Percentiles rank a stretch among this genome's conserved stretches.
Conservation (phyloP, 1,284 basidiomycete species). For the Leccinum pachyderme region DNA sequence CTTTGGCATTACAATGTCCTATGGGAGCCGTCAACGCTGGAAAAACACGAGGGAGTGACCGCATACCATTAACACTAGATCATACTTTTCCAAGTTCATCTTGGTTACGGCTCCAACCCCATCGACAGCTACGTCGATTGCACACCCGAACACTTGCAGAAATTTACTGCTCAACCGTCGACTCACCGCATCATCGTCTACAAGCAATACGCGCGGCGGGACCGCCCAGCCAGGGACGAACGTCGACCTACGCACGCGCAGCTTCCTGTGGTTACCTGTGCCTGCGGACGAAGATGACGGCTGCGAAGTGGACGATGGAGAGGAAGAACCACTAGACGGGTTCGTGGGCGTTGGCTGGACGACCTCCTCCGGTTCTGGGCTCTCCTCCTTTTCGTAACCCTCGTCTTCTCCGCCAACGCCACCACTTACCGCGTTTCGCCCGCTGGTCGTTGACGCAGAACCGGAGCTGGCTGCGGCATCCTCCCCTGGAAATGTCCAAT, state of each 20-base stretch:
- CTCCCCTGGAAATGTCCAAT: slow-evolving; percentile 53
- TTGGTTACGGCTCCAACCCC: slow-evolving; percentile 93
- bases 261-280: slow-evolving; percentile 20
- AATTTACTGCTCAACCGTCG: slow-evolving; percentile 89
- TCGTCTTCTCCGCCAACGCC: slow-evolving; percentile 14
- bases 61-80: slow-evolving; percentile 90
- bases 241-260: slow-evolving; percentile 70
- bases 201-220: slow-evolving; percentile 83
- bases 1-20: slow-evolving; percentile 96
- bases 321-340: slow-evolving; percentile 12
- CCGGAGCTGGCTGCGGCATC: slow-evolving; percentile 16
- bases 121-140: slow-evolving; percentile 92
- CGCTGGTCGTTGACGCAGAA: slow-evolving; percentile 3
- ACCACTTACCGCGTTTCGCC: slow-evolving; percentile 4
- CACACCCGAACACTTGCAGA: slow-evolving; percentile 92
- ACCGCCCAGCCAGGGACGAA: slow-evolving; percentile 90
- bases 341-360: slow-evolving; percentile 33
- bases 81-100: slow-evolving; percentile 95
- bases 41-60: neutral
- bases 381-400: slow-evolving; percentile 30
- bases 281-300: slow-evolving; percentile 11
- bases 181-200: slow-evolving; percentile 94
- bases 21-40: neutral
- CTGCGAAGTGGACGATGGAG: slow-evolving; percentile 20
- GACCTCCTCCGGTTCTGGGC: slow-evolving; percentile 31